Base-by-base conservation (phyloP, 495 filamentous ascomycete species). In the Lasiosphaeria ovina region DNA sequence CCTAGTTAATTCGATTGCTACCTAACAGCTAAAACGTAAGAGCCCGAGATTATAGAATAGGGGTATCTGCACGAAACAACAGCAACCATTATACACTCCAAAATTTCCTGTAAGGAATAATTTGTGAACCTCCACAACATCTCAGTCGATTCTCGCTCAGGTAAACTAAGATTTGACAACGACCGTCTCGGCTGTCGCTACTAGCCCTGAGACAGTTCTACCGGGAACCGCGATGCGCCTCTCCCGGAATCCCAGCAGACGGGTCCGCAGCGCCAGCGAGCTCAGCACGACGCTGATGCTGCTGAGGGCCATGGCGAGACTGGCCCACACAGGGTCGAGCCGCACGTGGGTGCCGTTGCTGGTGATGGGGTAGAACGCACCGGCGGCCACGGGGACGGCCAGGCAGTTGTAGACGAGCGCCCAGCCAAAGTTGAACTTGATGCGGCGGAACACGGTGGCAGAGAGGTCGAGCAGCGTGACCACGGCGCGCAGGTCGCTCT, bases 371-470 rank as follows among this genome's bases (percentile, higher is more conserved):
- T 92, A 96, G 9, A 96, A 74, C 11, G 86, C 85, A 3, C 92
- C 92, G 2, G 91, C 92, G 3, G 92, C 91, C 47, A 97, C 77
- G 3, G 92, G 92, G n/a, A 97, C 72, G 4, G 90, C 85, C 50
- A 87, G 69, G 9, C 87, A 54, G 66, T 97, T 97, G 68, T 96
- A 97, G 3, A 95, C 74, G n/a, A 91, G 72, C 3, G 92, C 92
- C 92, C 92, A 97, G 34, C 72, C 83, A 70, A 96, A 97, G 66
- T 97, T 97, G 76, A 94, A 80, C 69, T 87, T 87, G 63, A 97
- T 88, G 14, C 92, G 79, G 36, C 82, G 74, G 68, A 96, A 93
- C 3, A 96, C 91, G 3, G 79, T 79, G 0, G 77, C 75, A 58
- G 85, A 88, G 45, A 97, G 84, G 40, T 87, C 76, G 0, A 92